Conservation (phyloP, 2,329 filamentous ascomycete species). For the Ophiostoma novo-ulmi region DNA sequence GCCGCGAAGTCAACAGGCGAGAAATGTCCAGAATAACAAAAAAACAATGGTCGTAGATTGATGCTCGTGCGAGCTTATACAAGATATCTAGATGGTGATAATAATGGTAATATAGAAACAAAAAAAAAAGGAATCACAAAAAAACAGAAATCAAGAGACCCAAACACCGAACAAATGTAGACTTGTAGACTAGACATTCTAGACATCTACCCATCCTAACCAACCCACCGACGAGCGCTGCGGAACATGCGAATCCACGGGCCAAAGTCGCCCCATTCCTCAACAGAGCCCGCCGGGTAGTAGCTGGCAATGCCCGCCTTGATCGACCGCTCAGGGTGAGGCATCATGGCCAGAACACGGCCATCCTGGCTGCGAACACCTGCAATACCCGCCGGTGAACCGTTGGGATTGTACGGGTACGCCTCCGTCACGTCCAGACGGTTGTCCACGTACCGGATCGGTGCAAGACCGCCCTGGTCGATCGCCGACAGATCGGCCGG, state of each 20-base stretch:
- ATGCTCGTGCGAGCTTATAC: background rate
- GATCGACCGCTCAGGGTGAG: conserved; percentile 86
- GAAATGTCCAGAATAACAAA: background rate
- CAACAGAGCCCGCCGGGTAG: conserved; percentile 52
- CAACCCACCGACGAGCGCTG: conserved; percentile 84
- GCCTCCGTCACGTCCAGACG: conserved; percentile 65
- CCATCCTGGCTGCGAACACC: conserved; percentile 73
- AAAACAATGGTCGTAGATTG: background rate
- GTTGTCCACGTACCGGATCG: conserved; percentile 84
- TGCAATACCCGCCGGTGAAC: conserved; percentile 74
- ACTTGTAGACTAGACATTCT: background rate
- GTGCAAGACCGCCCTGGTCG: conserved; percentile 62
- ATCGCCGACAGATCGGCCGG: conserved; percentile 50
- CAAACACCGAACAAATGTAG: background rate
- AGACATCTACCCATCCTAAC: conserved; percentile 36
- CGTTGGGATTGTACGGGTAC: conserved; percentile 88
- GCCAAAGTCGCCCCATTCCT: conserved; percentile 72
- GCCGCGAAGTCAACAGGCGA: background rate
- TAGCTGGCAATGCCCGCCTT: conserved; percentile 74
- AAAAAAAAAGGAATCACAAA: background rate
- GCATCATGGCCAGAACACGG: conserved; percentile 83
- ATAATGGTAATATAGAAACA: background rate
- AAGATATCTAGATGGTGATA: background rate
- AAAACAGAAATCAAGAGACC: background rate
- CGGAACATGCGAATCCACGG: conserved; percentile 84